Evolutionary conservation across 2,329 filamentous ascomycete genomes (phyloP).

Genomic region (Colletotrichum graminicola): DNA sequence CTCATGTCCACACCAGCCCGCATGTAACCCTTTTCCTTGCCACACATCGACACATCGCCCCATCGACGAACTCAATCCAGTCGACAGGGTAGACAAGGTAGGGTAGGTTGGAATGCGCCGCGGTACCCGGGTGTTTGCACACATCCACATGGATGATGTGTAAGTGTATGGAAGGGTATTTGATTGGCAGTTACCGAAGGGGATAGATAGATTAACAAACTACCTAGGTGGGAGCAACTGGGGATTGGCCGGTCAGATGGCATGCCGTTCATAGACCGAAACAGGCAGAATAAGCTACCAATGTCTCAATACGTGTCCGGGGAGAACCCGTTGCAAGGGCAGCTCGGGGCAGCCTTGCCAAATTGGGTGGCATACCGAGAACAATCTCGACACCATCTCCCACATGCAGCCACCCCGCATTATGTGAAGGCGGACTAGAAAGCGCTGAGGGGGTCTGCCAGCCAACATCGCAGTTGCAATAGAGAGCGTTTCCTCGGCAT

Average conservation of each 20-base stretch:
- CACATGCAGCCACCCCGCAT: constrained; percentile 40
- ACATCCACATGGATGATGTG: constrained; percentile 15
- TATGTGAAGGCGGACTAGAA: constrained; percentile 24
- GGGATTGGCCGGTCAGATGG: constrained; percentile 38
- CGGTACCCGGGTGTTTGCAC: constrained; percentile 13
- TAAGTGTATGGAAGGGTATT: constrained; percentile 13
- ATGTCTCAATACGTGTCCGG: constrained; percentile 19
- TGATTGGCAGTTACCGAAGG: constrained; percentile 12
- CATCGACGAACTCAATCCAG: constrained; percentile 20
- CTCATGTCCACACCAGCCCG: constrained; percentile 25
- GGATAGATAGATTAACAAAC: constrained; percentile 10
- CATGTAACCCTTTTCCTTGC: constrained; percentile 33
- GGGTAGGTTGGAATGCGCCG: constrained; percentile 17
- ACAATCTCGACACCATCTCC: constrained; percentile 42
- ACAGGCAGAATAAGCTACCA: constrained; percentile 26
- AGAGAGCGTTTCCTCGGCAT: constrained; percentile 41
- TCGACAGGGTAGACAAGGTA: constrained; percentile 30
- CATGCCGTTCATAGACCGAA: constrained; percentile 18
- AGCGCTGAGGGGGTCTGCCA: constrained; percentile 33
- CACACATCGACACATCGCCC: constrained; percentile 11
- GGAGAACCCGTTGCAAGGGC: constrained; percentile 35
- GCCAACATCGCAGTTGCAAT: constrained; percentile 35
- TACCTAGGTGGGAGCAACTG: constrained; percentile 12
- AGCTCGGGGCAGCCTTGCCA: constrained; percentile 39
- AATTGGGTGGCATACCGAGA: constrained; percentile 41